These are phyloP conservation scores for Cicer cuneatum DNA, from an alignment of 306 rosid species.

Conservation along the genomic window DNA sequence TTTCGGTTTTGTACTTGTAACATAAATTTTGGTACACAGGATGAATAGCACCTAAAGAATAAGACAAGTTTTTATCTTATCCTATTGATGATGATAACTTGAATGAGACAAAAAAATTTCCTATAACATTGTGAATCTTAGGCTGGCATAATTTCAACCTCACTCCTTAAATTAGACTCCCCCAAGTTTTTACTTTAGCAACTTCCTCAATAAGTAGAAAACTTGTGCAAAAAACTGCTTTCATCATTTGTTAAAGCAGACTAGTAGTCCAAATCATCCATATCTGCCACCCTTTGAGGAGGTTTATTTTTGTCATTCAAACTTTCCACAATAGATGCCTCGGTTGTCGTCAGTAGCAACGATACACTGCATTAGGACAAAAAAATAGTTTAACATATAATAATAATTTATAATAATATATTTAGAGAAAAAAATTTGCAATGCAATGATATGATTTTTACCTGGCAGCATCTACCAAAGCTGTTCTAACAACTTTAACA, in stretches of 20 bases:
- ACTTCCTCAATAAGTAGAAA: slow-evolving; percentile 15
- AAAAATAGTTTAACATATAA: slow-evolving; percentile 31
- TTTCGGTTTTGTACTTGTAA: not conserved
- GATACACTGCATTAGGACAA: slow-evolving; percentile 62
- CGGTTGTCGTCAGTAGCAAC: slow-evolving; percentile 82
- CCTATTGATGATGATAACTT: not conserved
- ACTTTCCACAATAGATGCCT: slow-evolving; percentile 70
- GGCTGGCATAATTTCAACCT: slow-evolving; percentile 32
- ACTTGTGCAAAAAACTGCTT: slow-evolving; percentile 35
- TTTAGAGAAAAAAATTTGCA: not conserved
- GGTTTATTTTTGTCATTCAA: slow-evolving; percentile 59
- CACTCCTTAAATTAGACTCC: slow-evolving; percentile 12
- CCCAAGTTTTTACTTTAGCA: slow-evolving; percentile 9
- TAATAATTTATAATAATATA: not conserved
- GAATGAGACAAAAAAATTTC: not conserved
- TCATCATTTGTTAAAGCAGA: slow-evolving; percentile 18
- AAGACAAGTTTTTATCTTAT: slow-evolving; percentile 16
- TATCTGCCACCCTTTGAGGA: slow-evolving; percentile 72
- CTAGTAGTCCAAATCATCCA: slow-evolving; percentile 69
- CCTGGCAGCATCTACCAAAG: slow-evolving; percentile 94
- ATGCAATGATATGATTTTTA: slow-evolving; percentile 42
- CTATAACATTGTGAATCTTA: slow-evolving; percentile 2
- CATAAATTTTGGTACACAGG: not conserved
- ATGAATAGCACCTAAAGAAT: slow-evolving; percentile 36
- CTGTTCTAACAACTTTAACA: slow-evolving; percentile 89